These are phyloP conservation scores for Balakata baccata DNA, from an alignment of 345 rosid genomes.

Conservation along the genomic window DNA sequence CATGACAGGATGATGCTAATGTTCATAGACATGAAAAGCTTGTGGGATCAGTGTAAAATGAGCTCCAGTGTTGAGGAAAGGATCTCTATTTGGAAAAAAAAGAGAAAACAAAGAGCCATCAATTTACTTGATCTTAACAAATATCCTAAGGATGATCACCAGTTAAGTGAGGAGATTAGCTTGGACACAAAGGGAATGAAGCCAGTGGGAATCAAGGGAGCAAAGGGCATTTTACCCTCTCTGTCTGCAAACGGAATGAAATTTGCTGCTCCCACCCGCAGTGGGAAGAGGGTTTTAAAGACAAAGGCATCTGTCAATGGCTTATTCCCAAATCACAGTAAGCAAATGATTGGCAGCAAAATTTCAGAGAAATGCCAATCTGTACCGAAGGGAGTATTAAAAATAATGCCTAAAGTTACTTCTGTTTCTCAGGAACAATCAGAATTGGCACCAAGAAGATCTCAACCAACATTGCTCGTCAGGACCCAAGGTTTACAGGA, in stretches of 20 bases:
- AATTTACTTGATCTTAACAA: slow-evolving; percentile 54
- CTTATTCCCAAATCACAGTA: slow-evolving; percentile 27
- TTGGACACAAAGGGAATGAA: slow-evolving; percentile 30
- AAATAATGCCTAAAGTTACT: slow-evolving; percentile 46
- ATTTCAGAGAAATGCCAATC: slow-evolving; percentile 25
- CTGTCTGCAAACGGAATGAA: slow-evolving; percentile 28
- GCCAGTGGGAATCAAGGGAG: slow-evolving; percentile 24
- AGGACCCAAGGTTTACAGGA: slow-evolving; percentile 30
- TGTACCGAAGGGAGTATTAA: slow-evolving; percentile 56
- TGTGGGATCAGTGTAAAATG: slow-evolving; percentile 42
- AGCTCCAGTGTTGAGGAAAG: slow-evolving; percentile 33
- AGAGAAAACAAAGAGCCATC: slow-evolving; percentile 32
- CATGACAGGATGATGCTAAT: slow-evolving; percentile 43
- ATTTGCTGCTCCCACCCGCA: slow-evolving; percentile 25
- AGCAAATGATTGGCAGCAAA: slow-evolving; percentile 24
- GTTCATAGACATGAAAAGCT: slow-evolving; percentile 44
- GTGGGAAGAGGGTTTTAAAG: slow-evolving; percentile 42
- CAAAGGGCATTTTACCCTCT: slow-evolving; percentile 19
- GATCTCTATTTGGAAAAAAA: slow-evolving; percentile 44
- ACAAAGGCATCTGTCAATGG: slow-evolving; percentile 33
- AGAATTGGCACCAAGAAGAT: slow-evolving; percentile 28
- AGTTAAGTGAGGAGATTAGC: slow-evolving; percentile 30
- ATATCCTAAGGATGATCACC: slow-evolving; percentile 42
- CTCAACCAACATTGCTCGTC: slow-evolving; percentile 17
- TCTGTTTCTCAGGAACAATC: slow-evolving; percentile 30